Evolutionary conservation across 495 filamentous ascomycete species (phyloP).

Genomic region (Penicillium manginii): DNA sequence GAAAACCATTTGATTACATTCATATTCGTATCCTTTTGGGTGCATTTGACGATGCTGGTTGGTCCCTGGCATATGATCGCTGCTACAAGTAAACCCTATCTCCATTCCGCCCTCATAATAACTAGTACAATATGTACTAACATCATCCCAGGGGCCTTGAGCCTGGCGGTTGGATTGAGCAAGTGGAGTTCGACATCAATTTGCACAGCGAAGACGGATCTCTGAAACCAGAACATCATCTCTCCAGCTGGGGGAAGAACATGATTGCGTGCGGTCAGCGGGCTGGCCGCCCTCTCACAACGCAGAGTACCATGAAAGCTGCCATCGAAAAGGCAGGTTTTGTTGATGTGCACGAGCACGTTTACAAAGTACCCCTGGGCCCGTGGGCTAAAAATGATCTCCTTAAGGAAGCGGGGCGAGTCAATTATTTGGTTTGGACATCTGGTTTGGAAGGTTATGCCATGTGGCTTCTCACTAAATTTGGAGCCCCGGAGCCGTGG

Average conservation of each 20-base stretch:
- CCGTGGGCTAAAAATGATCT: conserved; percentile 26
- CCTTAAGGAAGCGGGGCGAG: conserved; percentile 22
- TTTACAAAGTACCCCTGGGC: conserved; percentile 23
- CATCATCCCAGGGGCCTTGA: conserved; percentile 14
- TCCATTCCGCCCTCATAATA: background rate
- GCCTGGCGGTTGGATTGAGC: conserved; percentile 58
- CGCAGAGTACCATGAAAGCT: conserved; percentile 20
- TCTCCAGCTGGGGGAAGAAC: conserved; percentile 24
- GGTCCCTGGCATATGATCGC: conserved; percentile 29
- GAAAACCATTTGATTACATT: conserved; percentile 34
- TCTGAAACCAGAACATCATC: conserved; percentile 29
- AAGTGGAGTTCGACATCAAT: conserved; percentile 48
- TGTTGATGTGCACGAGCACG: conserved; percentile 21
- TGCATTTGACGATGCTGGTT: conserved; percentile 25
- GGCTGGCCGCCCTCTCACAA: conserved; percentile 18
- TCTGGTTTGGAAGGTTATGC: conserved; percentile 29
- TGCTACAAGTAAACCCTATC: conserved; percentile 7
- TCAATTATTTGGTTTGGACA: conserved; percentile 23
- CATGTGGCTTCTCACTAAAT: conserved; percentile 30
- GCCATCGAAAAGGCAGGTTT: conserved; percentile 37
- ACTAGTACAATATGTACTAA: background rate
- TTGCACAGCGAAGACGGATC: conserved; percentile 48
- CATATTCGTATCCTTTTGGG: conserved; percentile 31
- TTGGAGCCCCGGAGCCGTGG: conserved; percentile 25
- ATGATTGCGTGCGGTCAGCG: conserved; percentile 18